These are phyloP conservation scores for Ophiostoma sp. DNA, from an alignment of 2,329 filamentous ascomycete genomes.

Conservation along the genomic window DNA sequence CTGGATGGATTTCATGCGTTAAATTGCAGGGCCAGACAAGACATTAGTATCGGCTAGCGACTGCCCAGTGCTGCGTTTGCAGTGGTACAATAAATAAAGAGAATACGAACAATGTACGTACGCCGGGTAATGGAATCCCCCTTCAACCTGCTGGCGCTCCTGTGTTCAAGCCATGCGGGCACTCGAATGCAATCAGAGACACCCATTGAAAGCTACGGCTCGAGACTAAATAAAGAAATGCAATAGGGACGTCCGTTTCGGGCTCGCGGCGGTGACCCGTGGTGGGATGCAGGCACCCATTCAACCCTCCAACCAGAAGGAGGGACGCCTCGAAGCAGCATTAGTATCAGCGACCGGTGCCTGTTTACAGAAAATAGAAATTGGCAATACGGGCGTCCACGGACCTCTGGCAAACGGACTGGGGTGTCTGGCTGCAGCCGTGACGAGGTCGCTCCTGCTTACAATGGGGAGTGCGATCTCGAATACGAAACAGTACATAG, in stretches of 20 bases:
- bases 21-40: not conserved
- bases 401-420: not conserved
- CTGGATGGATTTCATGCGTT: not conserved
- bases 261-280: not conserved
- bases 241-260: not conserved
- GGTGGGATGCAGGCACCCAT: no score
- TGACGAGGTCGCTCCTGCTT: not conserved
- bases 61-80: not conserved
- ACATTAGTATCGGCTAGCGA: not conserved
- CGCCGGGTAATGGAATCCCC: no score
- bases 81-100: no score
- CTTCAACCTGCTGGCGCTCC: no score
- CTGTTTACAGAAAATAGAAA: no score
- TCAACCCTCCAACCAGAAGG: no score
- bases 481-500: slow-evolving; percentile 4
- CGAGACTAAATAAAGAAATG: not conserved
- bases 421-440: not conserved
- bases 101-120: no score
- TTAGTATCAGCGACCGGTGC: no score
- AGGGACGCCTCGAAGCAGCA: no score
- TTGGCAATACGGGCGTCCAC: no score
- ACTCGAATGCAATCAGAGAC: not conserved
- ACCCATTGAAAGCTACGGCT: not conserved
- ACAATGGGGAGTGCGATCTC: not conserved
- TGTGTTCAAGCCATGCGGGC: no score